These are phyloP conservation scores for Solanum pinnatisectum DNA, from an alignment of 257 asterid species.

Conservation along the genomic window DNA sequence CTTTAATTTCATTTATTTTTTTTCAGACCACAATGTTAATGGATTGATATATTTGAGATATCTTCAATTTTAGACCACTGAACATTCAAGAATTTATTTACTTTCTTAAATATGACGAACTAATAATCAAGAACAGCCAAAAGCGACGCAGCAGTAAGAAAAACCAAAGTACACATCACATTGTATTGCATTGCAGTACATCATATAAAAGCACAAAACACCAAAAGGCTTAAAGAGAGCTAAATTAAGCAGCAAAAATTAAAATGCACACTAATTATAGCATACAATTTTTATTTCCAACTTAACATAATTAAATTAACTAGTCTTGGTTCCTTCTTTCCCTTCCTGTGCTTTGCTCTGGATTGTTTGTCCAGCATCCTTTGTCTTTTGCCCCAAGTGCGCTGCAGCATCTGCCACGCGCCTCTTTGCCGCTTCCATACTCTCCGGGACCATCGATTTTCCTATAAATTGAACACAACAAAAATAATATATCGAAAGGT, in stretches of 20 bases:
- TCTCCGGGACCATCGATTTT: conserved; percentile 24
- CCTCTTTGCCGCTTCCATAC: conserved; percentile 43
- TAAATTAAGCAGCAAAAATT: neutral
- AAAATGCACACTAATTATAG: neutral
- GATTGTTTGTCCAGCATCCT: conserved; percentile 48
- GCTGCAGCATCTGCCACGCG: conserved; percentile 49
- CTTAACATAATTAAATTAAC: neutral
- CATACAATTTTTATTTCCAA: neutral
- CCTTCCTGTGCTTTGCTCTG: conserved; percentile 53
- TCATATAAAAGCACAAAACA: neutral
- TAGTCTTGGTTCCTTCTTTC: neutral
- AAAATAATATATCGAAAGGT: too few species aligned
- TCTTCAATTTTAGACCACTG: neutral
- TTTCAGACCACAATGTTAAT: too few species aligned
- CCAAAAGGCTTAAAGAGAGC: neutral
- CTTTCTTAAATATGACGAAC: neutral
- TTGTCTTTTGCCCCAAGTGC: conserved; percentile 52
- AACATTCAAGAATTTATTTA: too few species aligned
- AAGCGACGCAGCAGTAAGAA: neutral
- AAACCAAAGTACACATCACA: neutral
- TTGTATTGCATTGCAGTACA: neutral
- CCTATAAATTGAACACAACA: neutral
- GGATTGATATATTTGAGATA: neutral
- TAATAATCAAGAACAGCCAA: neutral
- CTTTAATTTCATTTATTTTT: too few species aligned